A percentile compares a stretch with the other conserved stretches of the same genome.
Evolutionary conservation across 495 filamentous ascomycete species (phyloP).

Genomic region (Trypethelium eluteriae): DNA sequence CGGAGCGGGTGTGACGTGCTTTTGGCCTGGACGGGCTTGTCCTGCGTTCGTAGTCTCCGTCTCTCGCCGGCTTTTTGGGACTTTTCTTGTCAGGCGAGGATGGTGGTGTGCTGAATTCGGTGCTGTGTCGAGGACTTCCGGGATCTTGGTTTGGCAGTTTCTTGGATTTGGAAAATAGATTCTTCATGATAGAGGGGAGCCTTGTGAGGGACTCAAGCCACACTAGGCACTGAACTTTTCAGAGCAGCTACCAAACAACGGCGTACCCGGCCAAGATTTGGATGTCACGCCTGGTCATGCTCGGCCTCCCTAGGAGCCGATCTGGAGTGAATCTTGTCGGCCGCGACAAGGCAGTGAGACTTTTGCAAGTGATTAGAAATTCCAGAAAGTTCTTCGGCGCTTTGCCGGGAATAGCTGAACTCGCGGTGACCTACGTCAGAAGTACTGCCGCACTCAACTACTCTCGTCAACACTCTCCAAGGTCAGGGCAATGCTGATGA

Average conservation of each 20-base stretch:
- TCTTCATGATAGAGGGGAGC: constrained; percentile 11
- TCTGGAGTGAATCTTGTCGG: background rate
- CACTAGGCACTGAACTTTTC: constrained; percentile 1
- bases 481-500: background rate
- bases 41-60: constrained; percentile 3
- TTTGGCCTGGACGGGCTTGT: background rate
- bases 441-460: background rate
- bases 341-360: background rate
- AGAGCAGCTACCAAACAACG: background rate
- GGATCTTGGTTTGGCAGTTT: constrained; percentile 10
- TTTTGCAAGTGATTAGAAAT: background rate
- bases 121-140: background rate
- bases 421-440: constrained; percentile 6
- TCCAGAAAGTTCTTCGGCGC: constrained; percentile 3
- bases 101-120: background rate
- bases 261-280: background rate
- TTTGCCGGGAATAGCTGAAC: background rate
- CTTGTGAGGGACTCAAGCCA: constrained; percentile 1
- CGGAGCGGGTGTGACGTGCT: background rate
- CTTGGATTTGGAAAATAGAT: constrained; percentile 12
- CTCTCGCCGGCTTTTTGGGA: background rate
- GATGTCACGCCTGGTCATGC: background rate
- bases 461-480: background rate
- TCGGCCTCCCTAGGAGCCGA: background rate
- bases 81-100: constrained; percentile 11